phyloP scores from a whole-genome alignment of 2,329 filamentous ascomycete species.

The Venturiaceae sp. region DNA sequence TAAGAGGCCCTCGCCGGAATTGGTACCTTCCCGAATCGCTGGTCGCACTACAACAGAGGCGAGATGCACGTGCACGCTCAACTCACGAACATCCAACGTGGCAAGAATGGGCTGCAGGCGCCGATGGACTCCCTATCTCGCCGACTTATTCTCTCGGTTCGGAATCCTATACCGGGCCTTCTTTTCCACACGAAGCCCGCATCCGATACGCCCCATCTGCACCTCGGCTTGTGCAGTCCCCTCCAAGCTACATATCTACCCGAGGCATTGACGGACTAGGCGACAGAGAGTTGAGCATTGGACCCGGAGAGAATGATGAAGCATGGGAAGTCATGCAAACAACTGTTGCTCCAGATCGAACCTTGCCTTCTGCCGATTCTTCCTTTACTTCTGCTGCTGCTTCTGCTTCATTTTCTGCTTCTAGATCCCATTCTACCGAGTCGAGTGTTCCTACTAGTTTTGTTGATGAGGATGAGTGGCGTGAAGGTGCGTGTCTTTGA shows the following conservation, averaged over 20 bases:
- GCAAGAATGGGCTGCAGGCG: too few species aligned
- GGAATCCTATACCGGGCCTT: too few species aligned
- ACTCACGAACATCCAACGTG: too few species aligned
- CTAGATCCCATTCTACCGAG: slow-evolving; percentile 6
- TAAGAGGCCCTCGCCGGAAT: background rate
- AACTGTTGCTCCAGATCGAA: slow-evolving; percentile 72
- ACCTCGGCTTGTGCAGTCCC: background rate
- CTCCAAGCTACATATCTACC: background rate
- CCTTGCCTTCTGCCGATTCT: slow-evolving; percentile 68
- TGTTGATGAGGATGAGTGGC: background rate
- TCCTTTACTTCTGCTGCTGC: slow-evolving; percentile 67
- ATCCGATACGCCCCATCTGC: too few species aligned
- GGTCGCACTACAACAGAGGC: too few species aligned
- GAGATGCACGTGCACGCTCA: too few species aligned
- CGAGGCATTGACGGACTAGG: slow-evolving; percentile 59
- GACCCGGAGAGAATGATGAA: slow-evolving; percentile 49
- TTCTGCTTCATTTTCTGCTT: slow-evolving; percentile 5
- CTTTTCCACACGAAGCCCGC: too few species aligned
- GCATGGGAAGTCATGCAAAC: slow-evolving; percentile 74
- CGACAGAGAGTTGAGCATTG: slow-evolving; percentile 81
- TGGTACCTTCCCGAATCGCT: too few species aligned
- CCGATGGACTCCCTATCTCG: too few species aligned
- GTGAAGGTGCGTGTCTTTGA: too few species aligned
- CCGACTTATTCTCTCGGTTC: too few species aligned
- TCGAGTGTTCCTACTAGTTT: slow-evolving; percentile 4